These are phyloP conservation scores for Talaromyces sp. DNA, from an alignment of 2,329 filamentous ascomycete species.

Conservation along the genomic window DNA sequence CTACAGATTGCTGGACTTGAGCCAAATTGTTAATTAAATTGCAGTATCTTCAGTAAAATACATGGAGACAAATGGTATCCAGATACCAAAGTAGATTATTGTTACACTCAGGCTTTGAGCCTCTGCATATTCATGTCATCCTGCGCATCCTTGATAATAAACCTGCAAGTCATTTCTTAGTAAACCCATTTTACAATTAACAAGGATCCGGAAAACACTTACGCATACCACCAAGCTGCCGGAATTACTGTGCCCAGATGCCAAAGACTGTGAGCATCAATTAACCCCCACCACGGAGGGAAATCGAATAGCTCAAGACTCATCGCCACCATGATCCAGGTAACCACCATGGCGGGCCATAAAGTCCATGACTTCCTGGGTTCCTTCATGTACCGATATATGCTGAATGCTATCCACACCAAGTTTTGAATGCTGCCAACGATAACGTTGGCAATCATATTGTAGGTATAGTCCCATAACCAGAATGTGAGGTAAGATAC, in stretches of 20 bases:
- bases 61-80: background rate
- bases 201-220: constrained; percentile 42
- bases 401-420: constrained; percentile 81
- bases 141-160: constrained; percentile 76
- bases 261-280: constrained; percentile 95
- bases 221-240: constrained; percentile 92
- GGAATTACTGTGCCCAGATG: constrained; percentile 88
- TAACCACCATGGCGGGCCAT: constrained; percentile 86
- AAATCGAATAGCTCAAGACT: constrained; percentile 94
- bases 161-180: constrained; percentile 48
- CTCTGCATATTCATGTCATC: constrained; percentile 71
- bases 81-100: background rate
- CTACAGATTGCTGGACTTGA: too few species aligned
- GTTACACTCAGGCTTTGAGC: constrained; percentile 55
- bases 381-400: constrained; percentile 64
- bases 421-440: constrained; percentile 74
- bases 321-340: constrained; percentile 90
- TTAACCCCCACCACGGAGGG: constrained; percentile 68
- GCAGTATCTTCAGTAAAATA: background rate
- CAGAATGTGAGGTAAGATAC: constrained; percentile 79
- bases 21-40: background rate
- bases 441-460: constrained; percentile 90
- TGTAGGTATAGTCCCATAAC: constrained; percentile 93
- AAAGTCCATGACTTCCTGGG: constrained; percentile 67
- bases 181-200: constrained; percentile 8